phyloP scores from a whole-genome alignment of 176 grass and related monocot species.

The Oropetium thomaeum region DNA sequence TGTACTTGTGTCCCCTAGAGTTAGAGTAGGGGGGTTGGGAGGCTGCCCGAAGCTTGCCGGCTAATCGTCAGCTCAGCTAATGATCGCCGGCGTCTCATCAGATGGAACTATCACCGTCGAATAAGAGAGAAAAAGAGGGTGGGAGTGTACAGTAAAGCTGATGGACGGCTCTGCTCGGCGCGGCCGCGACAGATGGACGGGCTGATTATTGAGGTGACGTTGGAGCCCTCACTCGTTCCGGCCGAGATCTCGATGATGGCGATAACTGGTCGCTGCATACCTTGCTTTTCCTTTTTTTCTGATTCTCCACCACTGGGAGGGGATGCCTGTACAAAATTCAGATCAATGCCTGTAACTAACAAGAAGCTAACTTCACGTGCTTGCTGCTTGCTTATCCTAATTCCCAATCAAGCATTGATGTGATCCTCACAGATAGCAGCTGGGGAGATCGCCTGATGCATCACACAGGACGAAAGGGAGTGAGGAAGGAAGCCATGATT shows the following conservation, averaged over 20 bases:
- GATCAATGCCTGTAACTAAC: too few relatives aligned
- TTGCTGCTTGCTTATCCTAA: neutral
- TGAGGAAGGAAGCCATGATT: neutral
- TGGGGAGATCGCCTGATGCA: too few relatives aligned
- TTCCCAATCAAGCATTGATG: neutral
- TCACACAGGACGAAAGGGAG: too few relatives aligned
- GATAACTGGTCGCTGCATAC: neutral
- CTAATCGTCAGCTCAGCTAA: slow-evolving; percentile 12
- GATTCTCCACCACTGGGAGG: too few relatives aligned
- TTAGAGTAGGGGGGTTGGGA: too few relatives aligned
- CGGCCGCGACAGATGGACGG: neutral
- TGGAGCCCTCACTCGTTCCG: neutral
- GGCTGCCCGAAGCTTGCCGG: neutral
- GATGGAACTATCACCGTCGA: slow-evolving; percentile 1
- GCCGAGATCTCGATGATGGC: slow-evolving; percentile 1
- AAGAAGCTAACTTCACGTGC: too few relatives aligned
- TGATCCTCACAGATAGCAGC: too few relatives aligned
- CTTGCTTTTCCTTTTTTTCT: neutral
- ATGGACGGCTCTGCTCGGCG: slow-evolving; percentile 16
- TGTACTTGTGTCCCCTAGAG: too few relatives aligned
- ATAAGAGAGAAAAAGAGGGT: neutral
- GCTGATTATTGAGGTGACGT: slow-evolving; percentile 12
- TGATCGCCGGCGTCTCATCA: slow-evolving; percentile 37
- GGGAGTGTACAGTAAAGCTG: slow-evolving; percentile 9
- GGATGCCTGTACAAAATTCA: neutral